Conservation (phyloP, 2,329 filamentous ascomycete genomes). For the Xylogone sp. region DNA sequence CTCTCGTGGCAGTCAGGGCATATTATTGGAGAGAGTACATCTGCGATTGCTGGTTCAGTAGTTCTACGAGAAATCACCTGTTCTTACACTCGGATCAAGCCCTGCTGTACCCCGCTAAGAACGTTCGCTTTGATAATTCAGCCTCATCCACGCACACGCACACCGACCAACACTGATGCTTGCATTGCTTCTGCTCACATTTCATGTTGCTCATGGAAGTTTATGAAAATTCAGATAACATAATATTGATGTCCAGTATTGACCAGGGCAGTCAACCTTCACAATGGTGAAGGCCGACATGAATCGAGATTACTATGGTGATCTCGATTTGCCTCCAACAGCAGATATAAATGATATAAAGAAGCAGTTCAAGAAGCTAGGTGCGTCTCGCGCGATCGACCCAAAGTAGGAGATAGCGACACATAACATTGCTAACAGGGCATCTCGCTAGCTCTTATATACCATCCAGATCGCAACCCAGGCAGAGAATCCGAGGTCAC, state of each 20-base stretch:
- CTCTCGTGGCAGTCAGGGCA: too few relatives aligned
- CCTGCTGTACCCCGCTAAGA: not conserved
- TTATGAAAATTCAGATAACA: not conserved
- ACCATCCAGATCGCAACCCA: slow-evolving; percentile 69
- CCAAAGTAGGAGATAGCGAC: not conserved
- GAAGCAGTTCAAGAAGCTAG: slow-evolving; percentile 65
- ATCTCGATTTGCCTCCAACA: slow-evolving; percentile 56
- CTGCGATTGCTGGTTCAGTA: too few relatives aligned
- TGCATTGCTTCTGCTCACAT: not conserved
- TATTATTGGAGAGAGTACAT: too few relatives aligned
- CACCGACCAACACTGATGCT: not conserved
- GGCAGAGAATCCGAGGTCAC: slow-evolving; percentile 63
- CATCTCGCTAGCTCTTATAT: slow-evolving; percentile 51
- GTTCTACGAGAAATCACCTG: too few relatives aligned
- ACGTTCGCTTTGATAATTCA: not conserved
- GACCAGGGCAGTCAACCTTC: not conserved
- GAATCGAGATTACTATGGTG: slow-evolving; percentile 60
- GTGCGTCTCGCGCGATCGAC: slow-evolving; percentile 31
- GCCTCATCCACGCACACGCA: not conserved
- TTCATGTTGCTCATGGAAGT: not conserved
- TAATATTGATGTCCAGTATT: not conserved
- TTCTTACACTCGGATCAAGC: too few relatives aligned
- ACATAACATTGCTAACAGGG: slow-evolving; percentile 10
- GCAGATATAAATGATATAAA: slow-evolving; percentile 63
- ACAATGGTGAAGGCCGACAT: slow-evolving; percentile 30